Evolutionary conservation across 1,139 yeast species (phyloP), one percentile per base, ranked within the genome.

Genomic region (Geotrichum phurueaensis): DNA sequence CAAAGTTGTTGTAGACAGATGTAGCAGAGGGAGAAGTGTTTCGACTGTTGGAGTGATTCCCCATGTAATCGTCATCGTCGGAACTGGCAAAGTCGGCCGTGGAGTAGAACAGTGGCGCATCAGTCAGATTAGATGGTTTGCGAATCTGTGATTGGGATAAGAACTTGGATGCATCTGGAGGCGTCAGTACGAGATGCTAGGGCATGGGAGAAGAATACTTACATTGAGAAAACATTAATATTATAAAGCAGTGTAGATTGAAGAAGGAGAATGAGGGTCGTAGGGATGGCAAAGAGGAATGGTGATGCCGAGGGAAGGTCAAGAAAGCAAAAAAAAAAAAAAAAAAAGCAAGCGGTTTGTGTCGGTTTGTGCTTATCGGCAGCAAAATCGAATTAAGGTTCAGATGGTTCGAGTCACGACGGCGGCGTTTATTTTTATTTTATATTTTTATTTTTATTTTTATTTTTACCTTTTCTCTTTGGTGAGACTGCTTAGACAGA

Each of bases 91-190:
- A 60, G 31, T 70, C 72, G 12, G 67, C 63, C 12, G 71, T 66
- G 22, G 75, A 71, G 58, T 67, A 69, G 61, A 72, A 73, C 60
- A 73, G 65, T 12, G 75, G 75, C 27, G 75, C 74, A 51, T 64
- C 66, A 53, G 62, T 62, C 31, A 58, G 56, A 15, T 45, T 18
- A 29, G 50, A 25, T 29, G 56, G 56, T 15, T 54, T 31, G 53
- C 69, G 64, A 43, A 69, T 65, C 66, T 71, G 74, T 23, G 78
- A 72, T 62, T 72, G 72, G 50, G 77, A 66, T 61, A 75, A 69
- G 62, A 75, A 74, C 67, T 73, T 72, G 48, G 78, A 75, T 22
- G 78, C 76, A 67, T 76, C 76, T 74, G 51, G 2, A 39, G 59
- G 51, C 60, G 56, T 63, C 60, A 39, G 66, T 61, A 63, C 57